A percentile compares a stretch with the other conserved stretches of the same genome.
These are phyloP conservation scores for Omphalotus olearius DNA, from an alignment of 1,284 basidiomycete species.

Conservation along the genomic window DNA sequence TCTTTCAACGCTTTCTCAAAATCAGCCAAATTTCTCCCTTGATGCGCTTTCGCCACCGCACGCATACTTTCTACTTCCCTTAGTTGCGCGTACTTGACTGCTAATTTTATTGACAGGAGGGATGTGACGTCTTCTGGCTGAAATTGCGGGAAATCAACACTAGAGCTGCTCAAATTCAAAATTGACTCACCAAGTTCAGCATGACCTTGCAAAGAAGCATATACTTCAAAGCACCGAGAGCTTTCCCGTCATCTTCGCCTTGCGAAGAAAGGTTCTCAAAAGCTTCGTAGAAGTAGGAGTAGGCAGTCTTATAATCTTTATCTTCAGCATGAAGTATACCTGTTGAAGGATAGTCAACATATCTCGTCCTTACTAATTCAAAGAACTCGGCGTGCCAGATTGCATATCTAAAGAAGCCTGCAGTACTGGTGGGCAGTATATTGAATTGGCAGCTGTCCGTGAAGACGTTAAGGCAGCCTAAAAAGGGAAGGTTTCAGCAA, in stretches of 20 bases:
- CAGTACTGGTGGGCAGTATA: constrained; percentile 94
- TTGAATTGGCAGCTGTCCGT: constrained; percentile 92
- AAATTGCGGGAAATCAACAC: not conserved
- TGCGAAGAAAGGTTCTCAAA: constrained; percentile 78
- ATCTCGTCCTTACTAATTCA: not conserved
- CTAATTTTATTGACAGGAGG: constrained; percentile 84
- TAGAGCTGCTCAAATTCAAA: not conserved
- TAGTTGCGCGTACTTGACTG: constrained; percentile 78
- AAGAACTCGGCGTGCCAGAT: constrained; percentile 32
- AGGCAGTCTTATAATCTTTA: constrained; percentile 96
- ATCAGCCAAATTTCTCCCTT: constrained; percentile 83
- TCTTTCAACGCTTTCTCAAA: constrained; percentile 88
- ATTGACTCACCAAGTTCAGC: constrained; percentile 76
- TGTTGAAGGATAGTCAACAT: not conserved
- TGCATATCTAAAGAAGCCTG: constrained; percentile 94
- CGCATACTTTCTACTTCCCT: constrained; percentile 94
- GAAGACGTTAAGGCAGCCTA: constrained; percentile 90
- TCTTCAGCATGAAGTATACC: constrained; percentile 95
- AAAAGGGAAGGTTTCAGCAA: not conserved
- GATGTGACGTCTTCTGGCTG: constrained; percentile 92
- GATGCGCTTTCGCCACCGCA: constrained; percentile 89
- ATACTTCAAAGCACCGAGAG: constrained; percentile 91
- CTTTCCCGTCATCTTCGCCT: constrained; percentile 60
- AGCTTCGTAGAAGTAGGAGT: constrained; percentile 97
- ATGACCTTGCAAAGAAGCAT: constrained; percentile 99